Evolutionary conservation across 1,139 yeast genomes (phyloP).

Genomic region (Magnusiomyces fungicola): DNA sequence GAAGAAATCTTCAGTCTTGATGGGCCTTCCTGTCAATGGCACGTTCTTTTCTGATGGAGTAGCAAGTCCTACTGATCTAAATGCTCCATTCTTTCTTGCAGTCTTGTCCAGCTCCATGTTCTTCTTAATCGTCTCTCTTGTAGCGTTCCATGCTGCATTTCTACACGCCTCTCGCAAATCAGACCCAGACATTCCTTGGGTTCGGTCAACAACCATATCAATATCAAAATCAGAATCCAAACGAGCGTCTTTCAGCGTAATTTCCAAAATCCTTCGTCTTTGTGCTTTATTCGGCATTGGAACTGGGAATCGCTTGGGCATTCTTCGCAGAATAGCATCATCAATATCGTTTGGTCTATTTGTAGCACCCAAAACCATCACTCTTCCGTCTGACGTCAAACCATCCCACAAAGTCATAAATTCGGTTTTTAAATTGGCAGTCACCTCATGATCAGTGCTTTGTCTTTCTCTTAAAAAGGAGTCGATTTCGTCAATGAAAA

Average conservation of each 20-base stretch:
- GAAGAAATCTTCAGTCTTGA: conserved; percentile 35
- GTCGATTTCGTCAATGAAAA: conserved; percentile 94
- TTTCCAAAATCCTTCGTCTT: conserved; percentile 58
- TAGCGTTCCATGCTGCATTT: conserved; percentile 86
- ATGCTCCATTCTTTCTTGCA: conserved; percentile 3
- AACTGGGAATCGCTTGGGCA: conserved; percentile 86
- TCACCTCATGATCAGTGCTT: conserved; percentile 87
- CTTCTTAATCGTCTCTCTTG: conserved; percentile 63
- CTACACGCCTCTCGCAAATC: conserved; percentile 87
- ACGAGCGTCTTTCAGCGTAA: conserved; percentile 58
- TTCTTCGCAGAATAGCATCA: conserved; percentile 80
- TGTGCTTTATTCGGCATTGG: conserved; percentile 64
- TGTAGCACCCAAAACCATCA: conserved; percentile 91
- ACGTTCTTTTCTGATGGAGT: conserved; percentile 19
- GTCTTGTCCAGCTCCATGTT: conserved; percentile 22
- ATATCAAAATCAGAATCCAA: conserved; percentile 51
- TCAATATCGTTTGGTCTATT: conserved; percentile 90
- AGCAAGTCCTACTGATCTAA: conserved; percentile 4
- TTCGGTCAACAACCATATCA: conserved; percentile 50
- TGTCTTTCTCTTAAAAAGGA: conserved; percentile 85
- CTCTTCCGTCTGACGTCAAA: conserved; percentile 62
- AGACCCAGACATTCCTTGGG: conserved; percentile 82
- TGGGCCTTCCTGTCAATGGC: conserved; percentile 34
- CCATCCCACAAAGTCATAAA: conserved; percentile 99
- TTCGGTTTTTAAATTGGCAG: conserved; percentile 91